Evolutionary conservation across 1,139 yeast species (phyloP), one percentile per base, ranked within the genome.

Genomic region (Kluyveromyces sp.): DNA sequence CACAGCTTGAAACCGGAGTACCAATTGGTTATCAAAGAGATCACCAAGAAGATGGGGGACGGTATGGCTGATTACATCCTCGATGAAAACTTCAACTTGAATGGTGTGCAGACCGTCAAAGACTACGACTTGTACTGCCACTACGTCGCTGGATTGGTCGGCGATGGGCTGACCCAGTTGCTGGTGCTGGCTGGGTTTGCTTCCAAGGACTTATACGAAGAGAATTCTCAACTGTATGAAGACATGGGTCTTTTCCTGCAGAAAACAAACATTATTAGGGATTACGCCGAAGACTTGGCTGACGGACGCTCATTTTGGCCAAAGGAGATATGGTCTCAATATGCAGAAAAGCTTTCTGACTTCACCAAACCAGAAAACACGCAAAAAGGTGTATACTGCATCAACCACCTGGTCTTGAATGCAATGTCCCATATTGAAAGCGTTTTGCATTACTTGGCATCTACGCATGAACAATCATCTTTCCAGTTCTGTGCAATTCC

Each of bases 301-400:
- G 98, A 92, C 58, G 95, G 95, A 35, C 77, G 98, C 60, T 81
- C 95, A 0, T 94, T 94, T 68, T 94, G 96, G 94, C 99, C 99
- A 22, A 75, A 78, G 58, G 97, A 92, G 63, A 77, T 88, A 43
- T 94, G 98, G 98, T 68, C 77, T 34, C 79, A 83, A 53, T 85
- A 92, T 63, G 78, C 89, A 29, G 76, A 75, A 36, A 68, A 76
- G 47, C 70, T 83, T 53, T 71, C 78, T 6, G 75, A 78, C 46
- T 85, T 89, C 57, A 70, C 73, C 46, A 58, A 70, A 32, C 63
- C 69, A 3, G 68, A 71, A 49, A 68, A 75, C 46, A 57, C 68
- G 32, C 63, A 72, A 49, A 72, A 71, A 22, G 95, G 89, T 22
- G 69, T 85, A 34, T 67, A 75, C 51, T 89, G 96, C 67, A 77